phyloP scores from a whole-genome alignment of 164 flowering plant genomes.

The Umbellularia californica region DNA sequence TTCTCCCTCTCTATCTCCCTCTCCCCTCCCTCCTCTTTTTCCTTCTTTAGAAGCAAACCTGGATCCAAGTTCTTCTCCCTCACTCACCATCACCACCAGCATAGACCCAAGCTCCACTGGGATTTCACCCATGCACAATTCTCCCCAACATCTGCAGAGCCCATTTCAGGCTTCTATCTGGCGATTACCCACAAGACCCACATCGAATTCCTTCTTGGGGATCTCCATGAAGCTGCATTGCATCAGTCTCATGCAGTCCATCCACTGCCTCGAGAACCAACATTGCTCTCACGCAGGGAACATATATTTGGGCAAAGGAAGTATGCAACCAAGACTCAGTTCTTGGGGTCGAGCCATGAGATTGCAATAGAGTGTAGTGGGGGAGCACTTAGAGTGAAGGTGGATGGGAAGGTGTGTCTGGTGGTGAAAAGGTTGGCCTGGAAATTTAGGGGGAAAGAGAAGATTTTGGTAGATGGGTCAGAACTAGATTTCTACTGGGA shows the following conservation, averaged over 20 bases:
- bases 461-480: conserved; percentile 39
- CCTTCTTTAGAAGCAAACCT: conserved; percentile 35
- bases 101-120: conserved; percentile 46
- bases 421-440: conserved; percentile 58
- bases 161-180: conserved; percentile 49
- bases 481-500: conserved; percentile 73
- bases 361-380: conserved; percentile 53
- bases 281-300: conserved; percentile 55
- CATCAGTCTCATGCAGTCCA: conserved; percentile 21
- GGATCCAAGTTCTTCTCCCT: conserved; percentile 46
- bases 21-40: conserved; percentile 38
- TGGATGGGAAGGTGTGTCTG: conserved; percentile 44
- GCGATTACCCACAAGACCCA: conserved; percentile 33
- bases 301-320: conserved; percentile 58
- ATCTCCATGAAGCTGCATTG: conserved; percentile 30
- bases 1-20: conserved; percentile 54
- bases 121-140: conserved; percentile 58
- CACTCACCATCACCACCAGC: conserved; percentile 20
- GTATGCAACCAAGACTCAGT: conserved; percentile 42
- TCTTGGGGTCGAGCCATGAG: conserved; percentile 46
- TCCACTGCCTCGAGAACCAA: conserved; percentile 18
- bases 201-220: conserved; percentile 59
- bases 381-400: conserved; percentile 44
- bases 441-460: conserved; percentile 76
- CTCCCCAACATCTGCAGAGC: conserved; percentile 49